These are phyloP conservation scores for Arabis hirsuta DNA, from an alignment of 345 rosid genomes.

Conservation along the genomic window DNA sequence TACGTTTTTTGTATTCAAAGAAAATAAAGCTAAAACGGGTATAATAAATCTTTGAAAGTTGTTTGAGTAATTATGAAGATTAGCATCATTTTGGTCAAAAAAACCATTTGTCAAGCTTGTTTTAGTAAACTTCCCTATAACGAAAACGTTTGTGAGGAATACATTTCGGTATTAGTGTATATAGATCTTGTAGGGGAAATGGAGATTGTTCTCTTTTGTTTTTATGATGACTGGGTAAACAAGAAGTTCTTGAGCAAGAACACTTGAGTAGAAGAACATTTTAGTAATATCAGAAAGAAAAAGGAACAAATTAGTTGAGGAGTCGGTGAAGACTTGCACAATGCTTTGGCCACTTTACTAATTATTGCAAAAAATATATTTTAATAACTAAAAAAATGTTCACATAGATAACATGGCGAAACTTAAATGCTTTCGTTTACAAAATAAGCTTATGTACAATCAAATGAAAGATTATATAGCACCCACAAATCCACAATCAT, in stretches of 20 bases:
- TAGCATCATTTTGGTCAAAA: too few species aligned
- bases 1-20: too few species aligned
- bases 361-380: neutral
- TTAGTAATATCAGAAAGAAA: constrained; percentile 25
- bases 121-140: too few species aligned
- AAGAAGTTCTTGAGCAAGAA: neutral
- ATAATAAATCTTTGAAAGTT: too few species aligned
- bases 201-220: neutral
- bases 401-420: constrained; percentile 7
- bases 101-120: too few species aligned
- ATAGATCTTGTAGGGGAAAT: neutral
- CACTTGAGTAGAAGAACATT: neutral
- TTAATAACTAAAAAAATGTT: constrained; percentile 4
- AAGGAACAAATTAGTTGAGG: neutral
- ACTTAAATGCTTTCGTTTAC: constrained; percentile 11
- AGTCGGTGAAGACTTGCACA: constrained; percentile 28
- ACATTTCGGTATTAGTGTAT: too few species aligned
- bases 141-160: too few species aligned
- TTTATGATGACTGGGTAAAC: neutral
- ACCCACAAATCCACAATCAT: constrained; percentile 6
- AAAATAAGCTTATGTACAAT: constrained; percentile 21
- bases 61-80: too few species aligned
- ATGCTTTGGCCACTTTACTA: neutral
- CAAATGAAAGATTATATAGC: constrained; percentile 26
- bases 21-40: too few species aligned